These are phyloP conservation scores for Scenedesmus sp. DNA, from an alignment of 163 green algal genomes.

Conservation along the genomic window DNA sequence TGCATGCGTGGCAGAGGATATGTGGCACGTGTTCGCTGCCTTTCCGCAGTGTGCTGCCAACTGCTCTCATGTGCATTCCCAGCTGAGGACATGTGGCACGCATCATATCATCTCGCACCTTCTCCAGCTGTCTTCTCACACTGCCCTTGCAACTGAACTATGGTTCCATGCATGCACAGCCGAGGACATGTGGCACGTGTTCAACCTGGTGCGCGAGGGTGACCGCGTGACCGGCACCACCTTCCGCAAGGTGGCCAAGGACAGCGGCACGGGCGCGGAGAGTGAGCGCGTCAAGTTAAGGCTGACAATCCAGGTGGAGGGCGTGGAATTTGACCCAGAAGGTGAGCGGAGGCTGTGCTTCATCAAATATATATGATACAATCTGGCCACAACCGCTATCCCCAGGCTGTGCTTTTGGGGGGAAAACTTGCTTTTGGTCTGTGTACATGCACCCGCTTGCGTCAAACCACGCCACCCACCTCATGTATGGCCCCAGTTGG, in stretches of 20 bases:
- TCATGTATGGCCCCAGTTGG: no score
- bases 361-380: no score
- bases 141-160: not conserved
- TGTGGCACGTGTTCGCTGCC: slow-evolving; percentile 90
- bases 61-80: not conserved
- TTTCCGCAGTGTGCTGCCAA: no score
- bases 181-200: slow-evolving; percentile 97
- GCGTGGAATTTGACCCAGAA: slow-evolving; percentile 94
- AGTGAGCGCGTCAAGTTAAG: slow-evolving; percentile 90
- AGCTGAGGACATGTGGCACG: not conserved
- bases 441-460: no score
- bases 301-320: slow-evolving; percentile 84
- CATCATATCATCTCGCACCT: not conserved
- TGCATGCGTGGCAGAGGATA: slow-evolving; percentile 84
- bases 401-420: no score
- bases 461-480: no score
- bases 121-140: not conserved
- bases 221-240: slow-evolving; percentile 90
- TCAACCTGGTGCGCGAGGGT: slow-evolving; percentile 89
- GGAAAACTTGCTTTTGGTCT: no score
- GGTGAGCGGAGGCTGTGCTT: slow-evolving; percentile 55
- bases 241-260: slow-evolving; percentile 87
- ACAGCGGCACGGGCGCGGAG: slow-evolving; percentile 73
- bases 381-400: no score
- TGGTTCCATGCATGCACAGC: slow-evolving; percentile 60